A percentile compares a stretch with the other conserved stretches of the same genome.
Evolutionary conservation across 2,329 filamentous ascomycete genomes (phyloP).

Genomic region (Penicillium sclerotigenum): DNA sequence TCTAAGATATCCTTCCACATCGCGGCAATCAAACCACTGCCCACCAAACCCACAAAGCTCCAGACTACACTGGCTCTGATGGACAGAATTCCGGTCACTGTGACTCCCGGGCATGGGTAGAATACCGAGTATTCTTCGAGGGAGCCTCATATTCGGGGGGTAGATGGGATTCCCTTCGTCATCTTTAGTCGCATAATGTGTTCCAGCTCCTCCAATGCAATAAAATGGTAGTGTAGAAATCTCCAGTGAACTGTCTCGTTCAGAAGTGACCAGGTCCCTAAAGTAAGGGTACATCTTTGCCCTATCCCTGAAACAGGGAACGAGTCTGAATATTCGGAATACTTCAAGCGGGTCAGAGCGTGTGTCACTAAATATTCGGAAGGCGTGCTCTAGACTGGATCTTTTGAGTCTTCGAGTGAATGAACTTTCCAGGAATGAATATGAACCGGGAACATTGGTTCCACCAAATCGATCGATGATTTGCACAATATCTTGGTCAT

Average conservation of each 20-base stretch:
- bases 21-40: constrained; percentile 22
- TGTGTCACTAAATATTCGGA: constrained; percentile 51
- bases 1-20: constrained; percentile 22
- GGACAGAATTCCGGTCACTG: background rate
- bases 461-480: background rate
- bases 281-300: constrained; percentile 43
- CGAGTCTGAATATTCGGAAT: constrained; percentile 65
- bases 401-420: constrained; percentile 72
- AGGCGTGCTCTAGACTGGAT: constrained; percentile 60
- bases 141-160: constrained; percentile 26
- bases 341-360: constrained; percentile 50
- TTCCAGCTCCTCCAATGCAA: constrained; percentile 65
- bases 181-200: constrained; percentile 55
- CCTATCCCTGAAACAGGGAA: constrained; percentile 55
- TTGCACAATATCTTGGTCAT: background rate
- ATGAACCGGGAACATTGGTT: constrained; percentile 24
- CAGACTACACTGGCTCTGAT: constrained; percentile 1
- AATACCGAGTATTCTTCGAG: constrained; percentile 15
- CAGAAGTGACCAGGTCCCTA: constrained; percentile 36
- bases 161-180: constrained; percentile 34
- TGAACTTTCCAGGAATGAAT: constrained; percentile 61
- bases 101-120: background rate
- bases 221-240: constrained; percentile 61
- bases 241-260: constrained; percentile 52
- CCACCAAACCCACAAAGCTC: constrained; percentile 19